A percentile compares a stretch with the other conserved stretches of the same genome.
phyloP scores from a whole-genome alignment of 345 rosid genomes.

The Aurinia saxatilis region DNA sequence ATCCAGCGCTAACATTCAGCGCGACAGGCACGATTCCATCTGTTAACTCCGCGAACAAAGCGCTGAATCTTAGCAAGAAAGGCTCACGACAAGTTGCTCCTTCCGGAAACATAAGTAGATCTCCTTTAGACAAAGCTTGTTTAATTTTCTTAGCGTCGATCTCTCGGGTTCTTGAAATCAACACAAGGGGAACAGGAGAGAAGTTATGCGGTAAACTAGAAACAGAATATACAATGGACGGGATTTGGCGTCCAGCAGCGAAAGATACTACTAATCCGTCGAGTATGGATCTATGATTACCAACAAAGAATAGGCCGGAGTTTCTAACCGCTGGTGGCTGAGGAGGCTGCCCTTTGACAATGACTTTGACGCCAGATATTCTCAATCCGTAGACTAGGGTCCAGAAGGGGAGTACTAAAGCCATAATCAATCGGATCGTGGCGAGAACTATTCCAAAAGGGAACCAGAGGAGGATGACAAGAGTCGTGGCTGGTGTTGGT shows the following conservation, averaged over 20 bases:
- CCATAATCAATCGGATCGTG: slow-evolving; percentile 40
- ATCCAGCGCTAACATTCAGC: slow-evolving; percentile 54
- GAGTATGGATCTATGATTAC: slow-evolving; percentile 50
- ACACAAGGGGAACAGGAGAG: slow-evolving; percentile 52
- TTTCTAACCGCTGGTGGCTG: slow-evolving; percentile 35
- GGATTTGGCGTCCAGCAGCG: slow-evolving; percentile 44
- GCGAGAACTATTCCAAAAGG: slow-evolving; percentile 54
- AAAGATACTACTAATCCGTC: slow-evolving; percentile 54
- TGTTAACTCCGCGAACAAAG: slow-evolving; percentile 61
- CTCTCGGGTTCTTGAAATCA: slow-evolving; percentile 45
- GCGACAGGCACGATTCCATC: slow-evolving; percentile 74
- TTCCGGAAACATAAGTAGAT: slow-evolving; percentile 59
- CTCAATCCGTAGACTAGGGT: slow-evolving; percentile 36
- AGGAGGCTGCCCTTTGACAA: slow-evolving; percentile 45
- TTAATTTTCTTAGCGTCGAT: slow-evolving; percentile 47
- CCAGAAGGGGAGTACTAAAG: slow-evolving; percentile 46
- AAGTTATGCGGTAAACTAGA: slow-evolving; percentile 42
- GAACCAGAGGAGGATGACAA: slow-evolving; percentile 46
- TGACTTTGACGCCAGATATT: slow-evolving; percentile 47
- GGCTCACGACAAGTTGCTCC: slow-evolving; percentile 71
- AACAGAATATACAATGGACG: slow-evolving; percentile 57
- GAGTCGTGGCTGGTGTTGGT: slow-evolving; percentile 45
- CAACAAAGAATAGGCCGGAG: slow-evolving; percentile 43
- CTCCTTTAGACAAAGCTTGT: slow-evolving; percentile 44
- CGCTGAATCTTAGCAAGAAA: slow-evolving; percentile 58